Conservation (phyloP, 768 basidiomycete genomes). For the Polyporus arcularius region DNA sequence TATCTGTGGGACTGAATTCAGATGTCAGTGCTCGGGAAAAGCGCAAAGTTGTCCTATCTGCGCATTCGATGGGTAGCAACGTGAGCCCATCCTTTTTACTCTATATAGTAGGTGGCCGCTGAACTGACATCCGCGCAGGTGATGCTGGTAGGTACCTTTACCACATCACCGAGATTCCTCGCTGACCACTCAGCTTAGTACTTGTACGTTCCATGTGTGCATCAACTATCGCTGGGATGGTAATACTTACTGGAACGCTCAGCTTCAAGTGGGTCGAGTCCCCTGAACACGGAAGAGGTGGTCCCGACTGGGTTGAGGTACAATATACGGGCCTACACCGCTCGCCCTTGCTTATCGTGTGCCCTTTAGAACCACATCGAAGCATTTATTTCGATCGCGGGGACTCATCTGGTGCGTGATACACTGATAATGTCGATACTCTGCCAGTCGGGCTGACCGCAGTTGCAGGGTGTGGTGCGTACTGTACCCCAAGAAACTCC, state of each 20-base stretch:
- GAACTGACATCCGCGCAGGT: constrained; percentile 32
- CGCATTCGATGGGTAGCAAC: constrained; percentile 85
- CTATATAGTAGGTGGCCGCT: not conserved
- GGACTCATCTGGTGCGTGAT: constrained; percentile 74
- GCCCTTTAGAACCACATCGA: constrained; percentile 73
- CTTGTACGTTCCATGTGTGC: constrained; percentile 59
- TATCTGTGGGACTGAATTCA: not conserved
- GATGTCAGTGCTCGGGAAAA: constrained; percentile 59
- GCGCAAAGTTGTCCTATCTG: constrained; percentile 80
- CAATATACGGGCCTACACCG: constrained; percentile 1
- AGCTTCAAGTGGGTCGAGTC: constrained; percentile 99
- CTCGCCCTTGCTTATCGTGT: too few relatives aligned
- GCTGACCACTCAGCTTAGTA: constrained; percentile 50
- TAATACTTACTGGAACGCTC: not conserved
- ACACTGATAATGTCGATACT: not conserved
- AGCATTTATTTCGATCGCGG: constrained; percentile 80
- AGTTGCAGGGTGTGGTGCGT: constrained; percentile 69
- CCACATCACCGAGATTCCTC: too few relatives aligned
- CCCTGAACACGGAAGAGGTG: constrained; percentile 76
- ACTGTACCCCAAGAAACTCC: not conserved
- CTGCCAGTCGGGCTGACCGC: not conserved
- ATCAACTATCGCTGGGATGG: too few relatives aligned
- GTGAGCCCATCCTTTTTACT: constrained; percentile 41
- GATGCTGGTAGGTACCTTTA: constrained; percentile 41
- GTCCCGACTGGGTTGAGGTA: constrained; percentile 90